Percentiles rank a stretch among this genome's conserved stretches.
These are phyloP conservation scores for Pyrenophora graminea DNA, from an alignment of 2,329 filamentous ascomycete genomes.

Conservation along the genomic window DNA sequence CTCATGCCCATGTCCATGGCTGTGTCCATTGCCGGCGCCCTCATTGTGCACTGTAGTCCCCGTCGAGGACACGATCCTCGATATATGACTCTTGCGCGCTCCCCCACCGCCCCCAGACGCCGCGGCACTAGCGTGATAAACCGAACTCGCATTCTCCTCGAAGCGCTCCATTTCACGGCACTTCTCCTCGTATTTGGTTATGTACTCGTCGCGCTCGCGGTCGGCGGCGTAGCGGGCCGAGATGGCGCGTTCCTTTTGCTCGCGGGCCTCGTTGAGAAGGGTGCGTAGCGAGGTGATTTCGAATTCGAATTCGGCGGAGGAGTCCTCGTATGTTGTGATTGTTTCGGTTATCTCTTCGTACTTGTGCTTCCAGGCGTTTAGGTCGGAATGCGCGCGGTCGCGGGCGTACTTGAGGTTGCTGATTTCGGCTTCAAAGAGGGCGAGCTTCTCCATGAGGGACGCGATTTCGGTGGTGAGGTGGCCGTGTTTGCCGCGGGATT, in stretches of 20 bases:
- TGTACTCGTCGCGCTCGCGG: conserved; percentile 28
- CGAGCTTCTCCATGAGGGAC: conserved; percentile 20
- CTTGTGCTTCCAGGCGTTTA: conserved; percentile 30
- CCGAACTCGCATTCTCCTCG: conserved; percentile 21
- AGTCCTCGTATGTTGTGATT: conserved; percentile 26
- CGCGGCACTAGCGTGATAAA: conserved; percentile 16
- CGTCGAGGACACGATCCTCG: conserved; percentile 19
- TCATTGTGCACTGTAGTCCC: conserved; percentile 24
- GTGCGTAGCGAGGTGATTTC: conserved; percentile 28
- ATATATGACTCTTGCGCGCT: conserved; percentile 7
- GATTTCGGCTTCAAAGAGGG: conserved; percentile 28
- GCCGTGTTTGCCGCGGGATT: conserved; percentile 21
- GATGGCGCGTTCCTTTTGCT: conserved; percentile 32
- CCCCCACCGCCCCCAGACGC: background rate
- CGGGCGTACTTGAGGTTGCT: conserved; percentile 23
- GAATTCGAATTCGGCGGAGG: conserved; percentile 28
- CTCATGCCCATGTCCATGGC: conserved; percentile 3
- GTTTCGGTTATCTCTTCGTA: conserved; percentile 31
- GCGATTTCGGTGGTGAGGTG: conserved; percentile 19
- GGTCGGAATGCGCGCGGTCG: conserved; percentile 25
- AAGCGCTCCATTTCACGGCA: conserved; percentile 30
- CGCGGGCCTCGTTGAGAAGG: conserved; percentile 27
- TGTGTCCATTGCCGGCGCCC: conserved; percentile 3
- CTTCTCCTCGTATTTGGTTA: conserved; percentile 32
- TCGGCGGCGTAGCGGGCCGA: conserved; percentile 27